These are phyloP conservation scores for Adansonia digitata DNA, from an alignment of 345 rosid genomes.

Conservation along the genomic window DNA sequence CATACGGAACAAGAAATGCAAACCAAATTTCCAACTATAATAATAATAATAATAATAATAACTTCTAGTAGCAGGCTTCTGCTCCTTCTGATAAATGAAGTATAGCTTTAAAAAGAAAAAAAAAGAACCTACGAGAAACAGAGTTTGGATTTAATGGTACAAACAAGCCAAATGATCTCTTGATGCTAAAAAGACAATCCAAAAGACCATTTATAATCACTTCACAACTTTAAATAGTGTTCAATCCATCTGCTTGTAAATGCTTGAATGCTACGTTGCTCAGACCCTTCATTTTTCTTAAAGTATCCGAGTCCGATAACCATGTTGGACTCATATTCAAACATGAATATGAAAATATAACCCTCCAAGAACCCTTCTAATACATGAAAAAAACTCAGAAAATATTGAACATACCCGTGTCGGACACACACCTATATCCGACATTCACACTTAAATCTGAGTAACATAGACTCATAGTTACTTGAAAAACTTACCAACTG, in stretches of 20 bases:
- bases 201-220: neutral
- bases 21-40: neutral
- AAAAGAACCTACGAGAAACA: neutral
- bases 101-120: too few relatives aligned
- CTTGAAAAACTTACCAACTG: constrained; percentile 38
- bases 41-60: neutral
- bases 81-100: neutral
- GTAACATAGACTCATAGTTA: too few relatives aligned
- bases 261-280: too few relatives aligned
- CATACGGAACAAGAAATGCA: neutral
- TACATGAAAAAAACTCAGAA: too few relatives aligned
- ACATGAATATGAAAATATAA: too few relatives aligned
- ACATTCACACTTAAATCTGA: too few relatives aligned
- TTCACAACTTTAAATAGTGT: neutral
- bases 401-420: too few relatives aligned
- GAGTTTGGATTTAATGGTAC: neutral
- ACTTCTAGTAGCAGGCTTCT: neutral
- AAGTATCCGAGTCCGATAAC: too few relatives aligned
- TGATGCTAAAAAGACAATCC: neutral
- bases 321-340: too few relatives aligned
- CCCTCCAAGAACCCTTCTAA: too few relatives aligned
- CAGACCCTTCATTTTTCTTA: too few relatives aligned
- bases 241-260: neutral
- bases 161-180: neutral
- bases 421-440: too few relatives aligned